Percentiles rank a stretch among this genome's conserved stretches.
phyloP scores from a whole-genome alignment of 768 basidiomycete genomes.

The Psilocybe azurescens region DNA sequence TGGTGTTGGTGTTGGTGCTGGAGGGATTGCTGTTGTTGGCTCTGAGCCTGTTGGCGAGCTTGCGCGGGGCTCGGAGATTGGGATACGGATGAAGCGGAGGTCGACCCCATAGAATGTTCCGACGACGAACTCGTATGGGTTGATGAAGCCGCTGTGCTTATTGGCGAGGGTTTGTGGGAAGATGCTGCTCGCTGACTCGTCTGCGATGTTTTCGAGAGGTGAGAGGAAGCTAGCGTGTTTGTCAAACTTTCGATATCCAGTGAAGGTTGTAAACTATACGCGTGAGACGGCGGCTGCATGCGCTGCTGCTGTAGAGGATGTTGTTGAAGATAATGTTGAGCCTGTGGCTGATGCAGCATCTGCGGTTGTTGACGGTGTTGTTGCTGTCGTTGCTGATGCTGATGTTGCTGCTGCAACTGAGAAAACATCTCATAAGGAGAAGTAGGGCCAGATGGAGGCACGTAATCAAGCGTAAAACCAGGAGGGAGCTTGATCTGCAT shows the following conservation, averaged over 20 bases:
- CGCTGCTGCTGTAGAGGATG: neutral
- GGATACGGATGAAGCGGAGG: constrained; percentile 54
- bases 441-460: constrained; percentile 41
- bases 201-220: constrained; percentile 12
- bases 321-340: constrained; percentile 52
- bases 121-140: constrained; percentile 15
- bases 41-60: constrained; percentile 3
- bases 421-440: constrained; percentile 30
- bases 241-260: constrained; percentile 25
- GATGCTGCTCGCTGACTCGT: neutral
- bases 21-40: constrained; percentile 6
- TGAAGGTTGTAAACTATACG: neutral
- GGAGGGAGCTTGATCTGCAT: constrained; percentile 38
- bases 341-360: constrained; percentile 61
- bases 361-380: constrained; percentile 18
- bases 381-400: constrained; percentile 14
- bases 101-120: constrained; percentile 32
- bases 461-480: constrained; percentile 42
- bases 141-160: constrained; percentile 16
- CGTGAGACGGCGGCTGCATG: constrained; percentile 1
- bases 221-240: constrained; percentile 19
- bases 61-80: constrained; percentile 3
- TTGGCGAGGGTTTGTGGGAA: constrained; percentile 11
- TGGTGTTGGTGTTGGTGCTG: neutral
- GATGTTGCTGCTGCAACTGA: constrained; percentile 18